Evolutionary conservation across 108 stramenopile species (phyloP).

Genomic region (Nitzschia sp.): DNA sequence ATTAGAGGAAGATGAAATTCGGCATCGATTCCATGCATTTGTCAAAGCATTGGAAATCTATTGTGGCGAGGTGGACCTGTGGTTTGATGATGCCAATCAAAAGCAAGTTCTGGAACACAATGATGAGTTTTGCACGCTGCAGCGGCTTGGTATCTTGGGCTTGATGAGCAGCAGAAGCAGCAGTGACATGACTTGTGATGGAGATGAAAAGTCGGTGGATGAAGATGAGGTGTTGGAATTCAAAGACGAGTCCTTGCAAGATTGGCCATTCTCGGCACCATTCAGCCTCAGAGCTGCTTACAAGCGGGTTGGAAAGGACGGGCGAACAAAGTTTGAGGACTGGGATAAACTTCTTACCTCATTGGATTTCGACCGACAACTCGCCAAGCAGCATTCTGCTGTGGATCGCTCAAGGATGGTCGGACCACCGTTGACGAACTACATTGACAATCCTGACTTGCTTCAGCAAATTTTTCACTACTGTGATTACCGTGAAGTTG

Average conservation of each 20-base stretch:
- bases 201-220: neutral
- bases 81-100: neutral
- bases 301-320: neutral
- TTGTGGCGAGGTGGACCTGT: slow-evolving; percentile 3
- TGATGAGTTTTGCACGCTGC: neutral
- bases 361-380: neutral
- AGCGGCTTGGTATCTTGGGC: slow-evolving; percentile 3
- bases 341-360: neutral
- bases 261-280: slow-evolving; percentile 5
- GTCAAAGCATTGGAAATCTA: neutral
- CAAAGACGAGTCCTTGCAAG: neutral
- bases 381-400: neutral
- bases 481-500: neutral
- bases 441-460: slow-evolving; percentile 12
- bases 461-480: neutral
- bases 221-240: neutral
- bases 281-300: neutral
- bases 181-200: neutral
- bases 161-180: neutral
- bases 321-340: neutral
- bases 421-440: neutral
- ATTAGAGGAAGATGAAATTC: neutral
- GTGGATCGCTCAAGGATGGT: neutral
- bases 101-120: neutral
- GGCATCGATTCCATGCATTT: slow-evolving; percentile 6